Evolutionary conservation across 106 monocot species (phyloP).

Genomic region (Posidonia australis): DNA sequence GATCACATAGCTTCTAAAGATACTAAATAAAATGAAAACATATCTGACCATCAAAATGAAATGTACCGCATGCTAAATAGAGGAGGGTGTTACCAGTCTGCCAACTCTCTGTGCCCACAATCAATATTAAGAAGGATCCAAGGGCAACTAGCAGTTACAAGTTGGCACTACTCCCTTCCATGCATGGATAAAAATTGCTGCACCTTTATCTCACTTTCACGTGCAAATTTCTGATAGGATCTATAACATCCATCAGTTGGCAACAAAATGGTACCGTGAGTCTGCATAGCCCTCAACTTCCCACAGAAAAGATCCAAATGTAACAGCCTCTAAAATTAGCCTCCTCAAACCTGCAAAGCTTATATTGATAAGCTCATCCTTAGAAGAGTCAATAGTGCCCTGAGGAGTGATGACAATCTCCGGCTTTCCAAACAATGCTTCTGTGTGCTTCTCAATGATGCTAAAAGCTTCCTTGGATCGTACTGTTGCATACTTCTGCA

Average conservation of each 20-base stretch:
- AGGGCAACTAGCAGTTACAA: no score
- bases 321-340: conserved; percentile 75
- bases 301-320: conserved; percentile 89
- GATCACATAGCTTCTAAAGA: no score
- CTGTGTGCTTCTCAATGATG: conserved; percentile 78
- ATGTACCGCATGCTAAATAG: no score
- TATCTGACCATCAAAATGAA: no score
- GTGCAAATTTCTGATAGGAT: no score
- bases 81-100: no score
- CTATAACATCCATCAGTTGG: conserved; percentile 37
- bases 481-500: conserved; percentile 51
- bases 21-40: no score
- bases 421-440: conserved; percentile 69
- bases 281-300: conserved; percentile 80
- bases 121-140: no score
- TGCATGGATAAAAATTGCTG: no score
- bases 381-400: conserved; percentile 47
- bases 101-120: no score
- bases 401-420: conserved; percentile 45
- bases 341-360: conserved; percentile 57
- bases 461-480: conserved; percentile 71
- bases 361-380: conserved; percentile 60
- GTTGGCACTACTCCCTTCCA: no score
- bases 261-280: conserved; percentile 66
- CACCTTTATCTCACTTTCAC: no score